A percentile compares a stretch with the other conserved stretches of the same genome.
These are phyloP conservation scores for Globisporangium splendens DNA, from an alignment of 352 stramenopile genomes.

Conservation along the genomic window DNA sequence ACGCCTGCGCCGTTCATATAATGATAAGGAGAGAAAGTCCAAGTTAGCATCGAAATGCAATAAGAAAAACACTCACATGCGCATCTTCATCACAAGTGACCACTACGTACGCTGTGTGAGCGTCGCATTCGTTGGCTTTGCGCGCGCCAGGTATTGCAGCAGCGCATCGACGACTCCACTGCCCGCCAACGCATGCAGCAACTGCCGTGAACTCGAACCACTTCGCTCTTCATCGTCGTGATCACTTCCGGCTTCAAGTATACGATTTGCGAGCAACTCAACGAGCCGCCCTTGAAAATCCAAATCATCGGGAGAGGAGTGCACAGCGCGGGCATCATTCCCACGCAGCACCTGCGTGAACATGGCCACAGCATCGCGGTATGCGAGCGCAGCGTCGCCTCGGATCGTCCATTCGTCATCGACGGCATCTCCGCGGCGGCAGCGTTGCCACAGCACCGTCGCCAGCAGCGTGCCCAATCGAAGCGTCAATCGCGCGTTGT, in stretches of 20 bases:
- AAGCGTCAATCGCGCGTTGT: conserved; percentile 5
- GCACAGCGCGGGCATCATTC: not conserved
- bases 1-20: conserved; percentile 18
- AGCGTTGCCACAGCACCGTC: conserved; percentile 4
- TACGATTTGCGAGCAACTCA: not conserved
- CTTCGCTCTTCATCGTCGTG: not conserved
- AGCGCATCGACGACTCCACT: conserved; percentile 7
- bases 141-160: conserved; percentile 11
- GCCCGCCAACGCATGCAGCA: conserved; percentile 1
- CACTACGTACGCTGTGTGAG: conserved; percentile 11
- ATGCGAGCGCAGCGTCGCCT: not conserved
- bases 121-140: not conserved
- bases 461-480: conserved; percentile 10
- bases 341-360: not conserved
- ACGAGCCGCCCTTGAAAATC: not conserved
- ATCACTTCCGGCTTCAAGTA: not conserved
- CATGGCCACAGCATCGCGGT: not conserved
- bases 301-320: not conserved
- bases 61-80: not conserved
- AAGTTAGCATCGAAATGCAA: not conserved
- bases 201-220: not conserved
- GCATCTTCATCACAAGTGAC: too few relatives aligned
- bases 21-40: not conserved
- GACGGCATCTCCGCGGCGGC: too few relatives aligned
- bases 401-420: not conserved